Conservation (phyloP, 116 monocot species). For the Cymodocea nodosa region DNA sequence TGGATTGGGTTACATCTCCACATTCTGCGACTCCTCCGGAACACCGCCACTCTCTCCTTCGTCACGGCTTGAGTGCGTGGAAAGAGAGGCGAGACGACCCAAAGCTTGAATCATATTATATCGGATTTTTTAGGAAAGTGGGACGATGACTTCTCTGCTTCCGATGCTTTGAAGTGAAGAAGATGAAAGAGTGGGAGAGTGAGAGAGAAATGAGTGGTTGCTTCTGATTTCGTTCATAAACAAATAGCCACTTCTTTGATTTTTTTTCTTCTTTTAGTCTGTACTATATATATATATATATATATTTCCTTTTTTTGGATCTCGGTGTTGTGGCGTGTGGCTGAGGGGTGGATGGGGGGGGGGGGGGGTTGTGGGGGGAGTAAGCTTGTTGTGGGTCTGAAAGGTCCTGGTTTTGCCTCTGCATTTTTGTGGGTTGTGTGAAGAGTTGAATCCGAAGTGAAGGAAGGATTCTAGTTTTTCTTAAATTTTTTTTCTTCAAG, state of each 20-base stretch:
- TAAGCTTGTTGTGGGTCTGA: background rate
- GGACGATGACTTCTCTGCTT: conserved; percentile 5
- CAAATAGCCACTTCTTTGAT: background rate
- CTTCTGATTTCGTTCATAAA: too few relatives aligned
- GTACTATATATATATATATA: too few relatives aligned
- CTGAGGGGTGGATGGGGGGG: too few relatives aligned
- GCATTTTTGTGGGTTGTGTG: conserved; percentile 1
- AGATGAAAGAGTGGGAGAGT: background rate
- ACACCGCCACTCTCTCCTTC: conserved; percentile 5
- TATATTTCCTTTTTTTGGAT: too few relatives aligned
- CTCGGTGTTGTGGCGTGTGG: background rate
- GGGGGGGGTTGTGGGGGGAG: too few relatives aligned
- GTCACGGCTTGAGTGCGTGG: conserved; percentile 10
- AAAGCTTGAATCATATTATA: background rate
- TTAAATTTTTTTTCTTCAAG: background rate
- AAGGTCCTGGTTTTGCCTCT: background rate
- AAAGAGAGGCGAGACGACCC: conserved; percentile 8
- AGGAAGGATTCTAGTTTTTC: background rate
- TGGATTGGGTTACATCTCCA: background rate
- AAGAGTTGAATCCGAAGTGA: background rate
- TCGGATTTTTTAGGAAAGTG: background rate
- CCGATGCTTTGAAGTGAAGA: conserved; percentile 13
- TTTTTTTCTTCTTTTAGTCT: background rate
- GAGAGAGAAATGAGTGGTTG: background rate
- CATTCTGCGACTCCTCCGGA: background rate